Percentiles rank a stretch among this genome's conserved stretches.
Conservation (phyloP, 2,329 filamentous ascomycete species). For the Epichloe gansuensis region DNA sequence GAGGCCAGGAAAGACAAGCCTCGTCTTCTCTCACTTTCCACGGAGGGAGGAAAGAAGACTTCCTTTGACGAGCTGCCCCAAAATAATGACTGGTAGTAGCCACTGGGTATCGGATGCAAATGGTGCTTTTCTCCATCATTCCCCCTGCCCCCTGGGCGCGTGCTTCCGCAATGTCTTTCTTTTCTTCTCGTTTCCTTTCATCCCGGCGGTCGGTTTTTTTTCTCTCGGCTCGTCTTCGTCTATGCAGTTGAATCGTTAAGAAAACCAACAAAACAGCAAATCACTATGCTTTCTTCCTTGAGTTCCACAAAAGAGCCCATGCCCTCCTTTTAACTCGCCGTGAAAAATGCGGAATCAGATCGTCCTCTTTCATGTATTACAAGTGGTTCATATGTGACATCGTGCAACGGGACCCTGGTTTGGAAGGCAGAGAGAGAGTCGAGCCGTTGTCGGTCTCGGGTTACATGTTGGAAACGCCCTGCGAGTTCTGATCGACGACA, state of each 20-base stretch:
- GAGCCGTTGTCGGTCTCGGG: conserved; percentile 4
- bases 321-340: neutral
- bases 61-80: neutral
- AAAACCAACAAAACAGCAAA: neutral
- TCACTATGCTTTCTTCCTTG: neutral
- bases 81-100: neutral
- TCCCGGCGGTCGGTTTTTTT: neutral
- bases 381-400: conserved; percentile 5
- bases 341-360: neutral
- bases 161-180: neutral
- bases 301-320: neutral
- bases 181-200: neutral
- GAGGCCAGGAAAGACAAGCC: neutral
- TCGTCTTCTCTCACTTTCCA: neutral
- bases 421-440: neutral
- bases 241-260: neutral
- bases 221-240: neutral
- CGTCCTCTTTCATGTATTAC: neutral
- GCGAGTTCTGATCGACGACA: conserved; percentile 41
- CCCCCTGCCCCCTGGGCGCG: too few species aligned
- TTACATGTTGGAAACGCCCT: conserved; percentile 25
- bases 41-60: neutral
- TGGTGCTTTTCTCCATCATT: neutral
- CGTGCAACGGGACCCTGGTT: neutral
- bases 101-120: conserved; percentile 3